Evolutionary conservation across 2,329 filamentous ascomycete species (phyloP), one percentile per base, ranked within the genome.

Genomic region (Colletotrichum cordylinicola): DNA sequence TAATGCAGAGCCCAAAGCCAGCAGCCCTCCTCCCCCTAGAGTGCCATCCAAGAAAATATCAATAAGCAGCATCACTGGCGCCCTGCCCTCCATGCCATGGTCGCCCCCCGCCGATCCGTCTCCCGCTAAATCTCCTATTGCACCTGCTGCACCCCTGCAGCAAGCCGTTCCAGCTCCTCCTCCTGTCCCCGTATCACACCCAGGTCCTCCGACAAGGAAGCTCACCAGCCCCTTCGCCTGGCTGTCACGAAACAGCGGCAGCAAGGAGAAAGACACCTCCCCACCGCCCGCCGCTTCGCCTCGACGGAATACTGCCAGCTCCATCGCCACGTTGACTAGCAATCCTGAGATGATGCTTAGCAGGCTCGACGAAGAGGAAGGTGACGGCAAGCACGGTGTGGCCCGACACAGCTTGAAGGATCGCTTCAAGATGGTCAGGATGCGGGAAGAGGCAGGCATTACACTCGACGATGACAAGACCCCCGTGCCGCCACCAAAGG

Each of bases 161-260:
- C 83, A 82, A 69, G 80, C 80, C 58, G 82, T 82, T n/a, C 82
- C 82, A 31, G 80, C 80, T 39, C 58, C 58, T 62, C 79, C 78
- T 61, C 29, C 66, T 43, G 78, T 79, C 55, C 74, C 67, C 83
- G 84, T 76, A 80, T 82, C 52, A 74, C 85, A 70, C 82, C 81
- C 77, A 77, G 83, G 77, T 24, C 85, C 88, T 3, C 85, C 87
- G 15, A 79, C 90, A 75, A 89, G 95, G 81, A 98, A 97, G 83
- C 90, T 98, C 71, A 96, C 95, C 10, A 95, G 95, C 79, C 95
- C 94, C n/a, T 98, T 98, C 80, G 92, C 95, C 52, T 96, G 95
- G 93, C 90, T 98, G 52, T 95, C 95, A 37, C 89, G 95, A 79
- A 93, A 90, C 82, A 91, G 92, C 13, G 88, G 89, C 43, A 87